Percentiles rank a stretch among this genome's conserved stretches.
Evolutionary conservation across 148 eudicot genomes (phyloP).

Genomic region (Vaccinium darrowii): DNA sequence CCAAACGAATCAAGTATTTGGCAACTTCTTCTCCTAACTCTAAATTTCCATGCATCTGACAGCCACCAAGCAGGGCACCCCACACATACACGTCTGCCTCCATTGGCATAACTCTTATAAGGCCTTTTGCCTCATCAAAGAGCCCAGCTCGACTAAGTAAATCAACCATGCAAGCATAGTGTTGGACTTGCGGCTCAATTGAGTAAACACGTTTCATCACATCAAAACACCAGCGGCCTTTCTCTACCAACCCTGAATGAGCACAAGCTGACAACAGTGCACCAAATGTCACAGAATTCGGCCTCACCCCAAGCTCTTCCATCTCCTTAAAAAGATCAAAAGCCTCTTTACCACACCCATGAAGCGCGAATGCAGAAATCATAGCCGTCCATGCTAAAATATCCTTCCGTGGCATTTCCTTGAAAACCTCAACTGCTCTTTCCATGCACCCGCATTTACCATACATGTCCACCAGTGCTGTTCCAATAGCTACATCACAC

Average conservation of each 20-base stretch:
- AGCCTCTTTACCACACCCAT: conserved; percentile 65
- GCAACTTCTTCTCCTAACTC: conserved; percentile 73
- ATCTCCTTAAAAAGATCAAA: conserved; percentile 52
- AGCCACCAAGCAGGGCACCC: conserved; percentile 80
- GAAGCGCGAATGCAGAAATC: conserved; percentile 64
- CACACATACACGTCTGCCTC: conserved; percentile 71
- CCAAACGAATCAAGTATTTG: conserved; percentile 47
- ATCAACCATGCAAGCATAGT: conserved; percentile 78
- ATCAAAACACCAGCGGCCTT: conserved; percentile 57
- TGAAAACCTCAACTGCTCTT: conserved; percentile 55
- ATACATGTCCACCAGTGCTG: conserved; percentile 80
- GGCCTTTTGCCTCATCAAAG: conserved; percentile 60
- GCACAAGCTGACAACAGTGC: conserved; percentile 79
- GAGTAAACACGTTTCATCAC: conserved; percentile 44
- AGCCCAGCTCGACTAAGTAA: conserved; percentile 68
- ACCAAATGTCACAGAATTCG: conserved; percentile 69
- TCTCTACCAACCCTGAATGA: conserved; percentile 66
- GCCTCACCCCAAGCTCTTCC: conserved; percentile 51
- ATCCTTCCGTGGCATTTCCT: conserved; percentile 53
- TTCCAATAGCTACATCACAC: conserved; percentile 64
- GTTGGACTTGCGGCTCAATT: conserved; percentile 60
- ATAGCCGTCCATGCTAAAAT: conserved; percentile 85
- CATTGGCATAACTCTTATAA: conserved; percentile 61
- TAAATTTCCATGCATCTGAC: conserved; percentile 63
- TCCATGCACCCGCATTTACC: conserved; percentile 73